These are phyloP conservation scores for Debaryomyces tyrocola DNA, from an alignment of 805 yeast genomes.

Conservation along the genomic window DNA sequence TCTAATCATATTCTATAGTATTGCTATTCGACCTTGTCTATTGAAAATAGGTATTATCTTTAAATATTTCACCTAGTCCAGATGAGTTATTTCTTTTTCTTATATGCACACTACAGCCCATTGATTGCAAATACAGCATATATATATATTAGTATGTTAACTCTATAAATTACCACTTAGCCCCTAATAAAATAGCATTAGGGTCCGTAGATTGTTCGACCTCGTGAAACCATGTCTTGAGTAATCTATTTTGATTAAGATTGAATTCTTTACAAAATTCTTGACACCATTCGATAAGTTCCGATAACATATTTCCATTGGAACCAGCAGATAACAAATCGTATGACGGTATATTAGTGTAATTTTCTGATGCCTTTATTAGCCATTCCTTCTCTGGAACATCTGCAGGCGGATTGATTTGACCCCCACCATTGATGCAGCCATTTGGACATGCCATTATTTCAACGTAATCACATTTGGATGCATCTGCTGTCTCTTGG, in stretches of 20 bases:
- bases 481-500: conserved; percentile 53
- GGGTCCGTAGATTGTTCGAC: conserved; percentile 55
- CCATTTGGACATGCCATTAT: conserved; percentile 99
- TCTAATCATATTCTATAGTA: conserved; percentile 1
- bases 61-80: background rate
- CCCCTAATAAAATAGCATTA: conserved; percentile 48
- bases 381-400: conserved; percentile 46
- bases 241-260: conserved; percentile 35
- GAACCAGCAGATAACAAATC: conserved; percentile 9
- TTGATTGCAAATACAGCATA: background rate
- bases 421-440: conserved; percentile 97
- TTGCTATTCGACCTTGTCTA: no score
- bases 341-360: conserved; percentile 30
- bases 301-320: background rate
- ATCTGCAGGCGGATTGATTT: conserved; percentile 53
- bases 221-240: conserved; percentile 47
- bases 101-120: background rate
- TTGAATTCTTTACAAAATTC: conserved; percentile 29
- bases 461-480: conserved; percentile 77
- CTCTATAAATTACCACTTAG: conserved; percentile 47
- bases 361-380: conserved; percentile 29
- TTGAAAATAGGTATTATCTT: background rate
- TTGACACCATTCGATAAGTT: conserved; percentile 8
- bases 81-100: background rate
- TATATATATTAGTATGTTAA: background rate